A percentile compares a stretch with the other conserved stretches of the same genome.
phyloP scores from a whole-genome alignment of 2,329 filamentous ascomycete genomes.

The Xylogone sp. region DNA sequence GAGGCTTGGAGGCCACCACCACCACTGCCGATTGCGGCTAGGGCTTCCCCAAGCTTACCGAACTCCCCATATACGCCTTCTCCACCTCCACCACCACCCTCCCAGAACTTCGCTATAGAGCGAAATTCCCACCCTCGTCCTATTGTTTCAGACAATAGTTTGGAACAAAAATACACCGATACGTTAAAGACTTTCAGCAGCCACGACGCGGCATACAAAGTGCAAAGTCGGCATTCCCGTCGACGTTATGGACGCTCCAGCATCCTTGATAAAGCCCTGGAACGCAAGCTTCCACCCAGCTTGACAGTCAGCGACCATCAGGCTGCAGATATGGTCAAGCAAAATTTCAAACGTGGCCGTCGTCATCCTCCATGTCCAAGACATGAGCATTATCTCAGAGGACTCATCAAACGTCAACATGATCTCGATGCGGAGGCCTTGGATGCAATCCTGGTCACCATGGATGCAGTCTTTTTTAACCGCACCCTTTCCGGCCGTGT shows the following conservation, averaged over 20 bases:
- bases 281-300: not conserved
- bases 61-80: no score
- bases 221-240: not conserved
- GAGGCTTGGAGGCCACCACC: not conserved
- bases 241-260: not conserved
- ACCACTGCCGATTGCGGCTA: not conserved
- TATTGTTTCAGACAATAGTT: not conserved
- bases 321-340: not conserved
- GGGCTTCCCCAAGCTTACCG: no score
- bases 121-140: not conserved
- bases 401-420: conserved; percentile 47
- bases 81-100: not conserved
- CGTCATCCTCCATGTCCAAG: conserved; percentile 1
- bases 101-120: not conserved
- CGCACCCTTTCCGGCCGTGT: conserved; percentile 54
- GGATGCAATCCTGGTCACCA: conserved; percentile 54
- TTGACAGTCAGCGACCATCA: not conserved
- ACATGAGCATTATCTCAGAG: conserved; percentile 53
- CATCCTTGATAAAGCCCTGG: not conserved
- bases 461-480: conserved; percentile 61
- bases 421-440: conserved; percentile 54
- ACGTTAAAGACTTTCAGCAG: not conserved
- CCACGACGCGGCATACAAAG: not conserved
- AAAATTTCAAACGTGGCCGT: conserved; percentile 5
- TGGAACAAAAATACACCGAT: not conserved